Base-by-base conservation (phyloP, 2,329 filamentous ascomycete species). In the Fusarium chuoi region DNA sequence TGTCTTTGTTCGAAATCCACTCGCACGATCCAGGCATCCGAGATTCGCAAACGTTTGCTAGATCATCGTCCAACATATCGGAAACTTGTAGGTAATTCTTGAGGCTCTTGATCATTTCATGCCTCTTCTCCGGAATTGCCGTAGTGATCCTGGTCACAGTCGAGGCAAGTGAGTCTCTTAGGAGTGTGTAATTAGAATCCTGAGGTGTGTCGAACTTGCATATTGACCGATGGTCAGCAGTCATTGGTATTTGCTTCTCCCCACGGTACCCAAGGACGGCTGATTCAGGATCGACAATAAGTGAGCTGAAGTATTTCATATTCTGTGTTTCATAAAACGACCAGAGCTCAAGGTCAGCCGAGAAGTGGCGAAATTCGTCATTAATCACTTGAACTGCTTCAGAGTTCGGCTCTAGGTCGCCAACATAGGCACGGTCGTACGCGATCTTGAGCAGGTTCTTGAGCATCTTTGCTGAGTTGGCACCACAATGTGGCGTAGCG, bases 261-360 rank as follows among this genome's bases (percentile, higher is more conserved):
- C 78, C 78, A 1, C 79, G 80, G 65, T 85, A 86, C 2, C 84
- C 85, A 6, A 87, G 79, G 1, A 82, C 77, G 0, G 85, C 80
- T 0, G 85, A 85, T 9, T 85, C 82, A 20, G 81, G 82, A 17
- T 83, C 78, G 6, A 86, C 79, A 10, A 85, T 80, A 35, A 36
- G 75, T 26, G 64, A 63, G 48, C 57, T 62, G 39, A 70, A 67
- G 10, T 30, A 33, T 24, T 55, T 70, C 65, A 72, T 70, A 45
- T 68, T 64, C 26, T 81, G 67, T 0, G 83, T 86, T 68, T 87
- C 86, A 70, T 86, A 87, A 70, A 87, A 87, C 0, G 85, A 87
- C 74, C 81, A 80, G 9, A 87, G 75, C 5, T 79, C 71, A 3
- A 87, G 67, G 24, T 78, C 75, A 7, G 76, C 70, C 1, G 81